Conservation (phyloP, 1,139 yeast genomes). For the Kodamaea alishanica region DNA sequence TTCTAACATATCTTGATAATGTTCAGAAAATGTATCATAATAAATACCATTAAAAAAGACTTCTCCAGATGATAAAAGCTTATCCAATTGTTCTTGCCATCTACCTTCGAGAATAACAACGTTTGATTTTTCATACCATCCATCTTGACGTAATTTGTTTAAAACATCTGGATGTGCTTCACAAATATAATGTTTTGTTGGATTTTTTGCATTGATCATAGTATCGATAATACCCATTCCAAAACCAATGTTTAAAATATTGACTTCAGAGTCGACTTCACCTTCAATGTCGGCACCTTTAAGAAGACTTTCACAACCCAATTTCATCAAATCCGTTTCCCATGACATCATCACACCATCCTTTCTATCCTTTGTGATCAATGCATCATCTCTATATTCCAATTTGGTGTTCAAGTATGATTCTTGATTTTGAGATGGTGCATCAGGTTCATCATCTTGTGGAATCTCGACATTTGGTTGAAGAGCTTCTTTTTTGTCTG, state of each 20-base stretch:
- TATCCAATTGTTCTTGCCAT: constrained; percentile 83
- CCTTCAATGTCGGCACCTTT: constrained; percentile 27
- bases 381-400: constrained; percentile 65
- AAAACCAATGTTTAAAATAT: constrained; percentile 80
- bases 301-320: constrained; percentile 71
- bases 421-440: constrained; percentile 62
- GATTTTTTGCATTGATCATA: constrained; percentile 59
- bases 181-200: constrained; percentile 76
- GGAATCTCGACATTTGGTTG: background rate
- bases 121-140: constrained; percentile 76
- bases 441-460: constrained; percentile 25
- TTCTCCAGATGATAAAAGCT: constrained; percentile 56
- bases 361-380: constrained; percentile 64
- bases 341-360: constrained; percentile 99
- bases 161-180: constrained; percentile 96
- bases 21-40: constrained; percentile 92
- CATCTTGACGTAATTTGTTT: constrained; percentile 60
- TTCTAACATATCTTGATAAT: constrained; percentile 78
- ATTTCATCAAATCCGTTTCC: constrained; percentile 80
- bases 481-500: constrained; percentile 13
- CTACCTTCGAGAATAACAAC: constrained; percentile 79
- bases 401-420: constrained; percentile 65
- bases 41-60: constrained; percentile 85
- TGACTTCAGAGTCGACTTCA: constrained; percentile 40
- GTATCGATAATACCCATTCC: constrained; percentile 95